Evolutionary conservation across 2,329 filamentous ascomycete genomes (phyloP).

Genomic region (Fusarium coicis): DNA sequence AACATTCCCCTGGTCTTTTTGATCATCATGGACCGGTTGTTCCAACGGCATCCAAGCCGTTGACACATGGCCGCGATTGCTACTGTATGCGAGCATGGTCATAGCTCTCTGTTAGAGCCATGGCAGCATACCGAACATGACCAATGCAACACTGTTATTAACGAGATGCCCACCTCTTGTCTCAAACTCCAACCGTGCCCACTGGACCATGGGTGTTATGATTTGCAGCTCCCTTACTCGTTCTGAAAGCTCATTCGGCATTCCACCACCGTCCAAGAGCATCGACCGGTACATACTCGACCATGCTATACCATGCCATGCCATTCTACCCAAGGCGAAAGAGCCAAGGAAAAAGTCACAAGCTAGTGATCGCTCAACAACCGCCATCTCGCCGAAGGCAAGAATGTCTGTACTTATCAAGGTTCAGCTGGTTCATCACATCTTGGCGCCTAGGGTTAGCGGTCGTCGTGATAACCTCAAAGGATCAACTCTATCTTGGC

Average conservation of each 20-base stretch:
- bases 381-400: constrained; percentile 27
- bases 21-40: constrained; percentile 18
- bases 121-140: neutral
- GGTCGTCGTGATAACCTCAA: constrained; percentile 28
- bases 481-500: constrained; percentile 26
- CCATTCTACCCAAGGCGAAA: constrained; percentile 3
- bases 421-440: constrained; percentile 34
- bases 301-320: neutral
- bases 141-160: neutral
- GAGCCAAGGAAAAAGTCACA: neutral
- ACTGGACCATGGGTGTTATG: neutral
- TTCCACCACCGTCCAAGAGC: constrained; percentile 19
- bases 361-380: constrained; percentile 25
- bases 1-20: constrained; percentile 16
- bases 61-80: constrained; percentile 12
- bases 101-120: neutral
- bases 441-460: constrained; percentile 29
- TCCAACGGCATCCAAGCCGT: constrained; percentile 24
- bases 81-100: neutral
- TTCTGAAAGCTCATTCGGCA: constrained; percentile 13
- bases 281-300: neutral
- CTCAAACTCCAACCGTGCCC: neutral
- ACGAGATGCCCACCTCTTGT: constrained; percentile 5
- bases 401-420: constrained; percentile 29
- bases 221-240: neutral